Base-by-base conservation (phyloP, 2,329 filamentous ascomycete species). In the Ophiostoma triangulosporum region DNA sequence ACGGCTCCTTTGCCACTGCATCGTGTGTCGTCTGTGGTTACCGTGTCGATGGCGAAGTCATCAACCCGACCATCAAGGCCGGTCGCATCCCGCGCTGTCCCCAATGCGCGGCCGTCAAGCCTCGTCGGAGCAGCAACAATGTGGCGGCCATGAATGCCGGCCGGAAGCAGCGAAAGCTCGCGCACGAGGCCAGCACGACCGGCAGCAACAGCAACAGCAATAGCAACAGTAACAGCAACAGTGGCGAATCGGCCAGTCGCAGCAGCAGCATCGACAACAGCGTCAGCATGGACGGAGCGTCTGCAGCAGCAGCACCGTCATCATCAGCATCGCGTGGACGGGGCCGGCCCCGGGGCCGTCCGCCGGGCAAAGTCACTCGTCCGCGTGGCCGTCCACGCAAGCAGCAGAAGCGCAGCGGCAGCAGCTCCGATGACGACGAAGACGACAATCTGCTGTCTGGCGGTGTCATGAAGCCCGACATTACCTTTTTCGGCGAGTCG, bases 401-500 rank as follows among this genome's bases (percentile, higher is more conserved):
- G 33, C 63, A 68, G 24, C 66, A 69, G 56, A 68, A 64, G 45
- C 31, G 48, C 20, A 26, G 27, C 65, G 69, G 60, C 66, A 69
- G 32, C 65, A 68, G 33, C 62, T 68, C 31, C 65, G 69, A 51
- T 15, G 40, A n/a, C 27, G 52, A 38, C 24, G 46, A 40, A 6
- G 73, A 76, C 43, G 75, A 66, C 57, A 72, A 80, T 53, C 32
- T 26, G n/a, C n/a, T 22, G 4, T 36, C 31, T 2, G 53, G 49
- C 48, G 88, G 87, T 54, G 81, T 95, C 64, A 95, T 95, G 88
- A 95, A 86, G 75, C 93, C 93, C 8, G 91, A 97, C 70, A 97
- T 98, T 64, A 97, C 88, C 48, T 97, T 98, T 72, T 97, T 97
- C 63, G 91, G 91, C 60, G 93, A 98, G 70, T 77, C 83, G 50